Percentiles rank a stretch among this genome's conserved stretches.
Evolutionary conservation across 2,329 filamentous ascomycete genomes (phyloP).

Genomic region (Fusarium albosuccineum): DNA sequence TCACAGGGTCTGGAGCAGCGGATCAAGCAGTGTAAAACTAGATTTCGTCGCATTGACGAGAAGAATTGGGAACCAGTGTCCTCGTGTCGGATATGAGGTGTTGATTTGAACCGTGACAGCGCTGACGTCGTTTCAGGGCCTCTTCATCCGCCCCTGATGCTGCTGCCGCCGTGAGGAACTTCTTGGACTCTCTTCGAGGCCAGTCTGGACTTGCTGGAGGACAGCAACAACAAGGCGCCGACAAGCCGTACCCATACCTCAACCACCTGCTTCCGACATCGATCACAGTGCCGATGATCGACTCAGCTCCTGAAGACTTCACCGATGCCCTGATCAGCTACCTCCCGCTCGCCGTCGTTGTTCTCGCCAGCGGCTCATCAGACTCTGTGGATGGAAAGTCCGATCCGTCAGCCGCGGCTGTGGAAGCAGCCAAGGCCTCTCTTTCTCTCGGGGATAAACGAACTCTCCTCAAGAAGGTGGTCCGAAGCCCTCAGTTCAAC

Average conservation of each 20-base stretch:
- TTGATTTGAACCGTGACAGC: constrained; percentile 43
- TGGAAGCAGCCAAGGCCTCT: constrained; percentile 79
- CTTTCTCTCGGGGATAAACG: constrained; percentile 84
- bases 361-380: constrained; percentile 76
- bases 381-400: constrained; percentile 67
- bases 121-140: constrained; percentile 69
- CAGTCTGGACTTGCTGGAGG: constrained; percentile 57
- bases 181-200: constrained; percentile 84
- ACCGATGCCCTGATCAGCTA: constrained; percentile 82
- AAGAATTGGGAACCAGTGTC: constrained; percentile 48
- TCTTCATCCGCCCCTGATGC: constrained; percentile 74
- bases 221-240: constrained; percentile 51
- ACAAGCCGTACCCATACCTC: constrained; percentile 83
- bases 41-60: constrained; percentile 46
- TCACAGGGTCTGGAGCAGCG: constrained; percentile 40
- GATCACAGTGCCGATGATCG: constrained; percentile 82
- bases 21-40: constrained; percentile 51
- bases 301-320: constrained; percentile 72
- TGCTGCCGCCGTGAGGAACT: constrained; percentile 84
- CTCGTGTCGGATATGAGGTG: constrained; percentile 40
- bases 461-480: constrained; percentile 80
- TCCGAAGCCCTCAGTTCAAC: constrained; percentile 90
- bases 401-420: constrained; percentile 76
- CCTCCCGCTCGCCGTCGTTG: constrained; percentile 82
- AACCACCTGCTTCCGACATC: constrained; percentile 85